phyloP scores from a whole-genome alignment of 2,329 filamentous ascomycete species.

The Apiospora phragmitis region DNA sequence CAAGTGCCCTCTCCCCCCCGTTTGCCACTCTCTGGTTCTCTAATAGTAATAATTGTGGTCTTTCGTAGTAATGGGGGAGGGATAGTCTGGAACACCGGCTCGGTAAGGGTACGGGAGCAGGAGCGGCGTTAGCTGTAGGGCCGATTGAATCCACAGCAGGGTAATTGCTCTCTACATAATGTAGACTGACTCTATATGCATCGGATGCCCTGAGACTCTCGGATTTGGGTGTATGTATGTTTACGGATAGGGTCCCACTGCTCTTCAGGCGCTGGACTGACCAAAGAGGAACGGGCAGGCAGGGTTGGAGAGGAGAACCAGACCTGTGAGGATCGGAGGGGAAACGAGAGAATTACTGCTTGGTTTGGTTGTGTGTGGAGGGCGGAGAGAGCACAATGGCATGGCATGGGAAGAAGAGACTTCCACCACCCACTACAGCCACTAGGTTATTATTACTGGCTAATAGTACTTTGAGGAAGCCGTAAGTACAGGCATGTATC shows the following conservation, averaged over 20 bases:
- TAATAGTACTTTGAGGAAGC: not conserved
- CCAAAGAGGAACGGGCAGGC: not conserved
- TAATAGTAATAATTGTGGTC: slow-evolving; percentile 8
- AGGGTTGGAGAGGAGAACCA: not conserved
- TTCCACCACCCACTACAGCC: not conserved
- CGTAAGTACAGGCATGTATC: not conserved
- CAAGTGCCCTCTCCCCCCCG: not conserved
- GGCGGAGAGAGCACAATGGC: not conserved
- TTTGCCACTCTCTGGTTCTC: slow-evolving; percentile 1
- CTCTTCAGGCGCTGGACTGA: slow-evolving; percentile 1
- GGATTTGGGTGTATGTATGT: not conserved
- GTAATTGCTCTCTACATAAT: slow-evolving; percentile 9
- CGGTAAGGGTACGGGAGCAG: slow-evolving; percentile 6
- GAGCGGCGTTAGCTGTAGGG: slow-evolving; percentile 12
- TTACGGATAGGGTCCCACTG: not conserved
- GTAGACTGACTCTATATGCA: slow-evolving; percentile 3
- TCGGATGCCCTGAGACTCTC: not conserved
- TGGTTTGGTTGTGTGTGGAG: not conserved
- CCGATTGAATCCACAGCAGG: slow-evolving; percentile 12
- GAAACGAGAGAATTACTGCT: slow-evolving; percentile 2
- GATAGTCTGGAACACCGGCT: slow-evolving; percentile 7
- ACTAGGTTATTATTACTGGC: slow-evolving; percentile 1
- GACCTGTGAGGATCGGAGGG: not conserved
- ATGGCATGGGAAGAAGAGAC: slow-evolving; percentile 5
- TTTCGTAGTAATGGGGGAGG: slow-evolving; percentile 1